Conservation (phyloP, 768 basidiomycete species). For the Coprinopsis strossmayeri region DNA sequence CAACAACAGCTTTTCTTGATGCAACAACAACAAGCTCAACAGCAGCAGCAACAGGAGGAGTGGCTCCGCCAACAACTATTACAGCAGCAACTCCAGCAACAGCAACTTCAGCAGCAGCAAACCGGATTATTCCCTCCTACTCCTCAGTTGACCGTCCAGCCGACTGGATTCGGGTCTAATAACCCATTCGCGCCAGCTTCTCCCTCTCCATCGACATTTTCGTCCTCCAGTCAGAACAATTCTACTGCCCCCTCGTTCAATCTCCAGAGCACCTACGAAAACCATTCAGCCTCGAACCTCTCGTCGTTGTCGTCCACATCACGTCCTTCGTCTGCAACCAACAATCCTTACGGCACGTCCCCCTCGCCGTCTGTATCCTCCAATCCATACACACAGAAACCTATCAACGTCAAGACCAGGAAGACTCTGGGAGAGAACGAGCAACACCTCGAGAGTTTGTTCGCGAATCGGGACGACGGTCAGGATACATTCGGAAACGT, state of each 20-base stretch:
- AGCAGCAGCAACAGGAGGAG: constrained; percentile 50
- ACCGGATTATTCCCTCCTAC: constrained; percentile 42
- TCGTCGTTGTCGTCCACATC: constrained; percentile 31
- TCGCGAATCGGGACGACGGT: constrained; percentile 88
- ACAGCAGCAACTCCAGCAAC: constrained; percentile 41
- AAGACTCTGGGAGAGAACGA: constrained; percentile 51
- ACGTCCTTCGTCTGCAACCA: constrained; percentile 14
- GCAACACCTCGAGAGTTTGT: constrained; percentile 71
- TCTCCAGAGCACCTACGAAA: constrained; percentile 62
- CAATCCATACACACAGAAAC: constrained; percentile 23
- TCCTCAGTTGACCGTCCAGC: constrained; percentile 46
- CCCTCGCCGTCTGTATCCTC: constrained; percentile 19
- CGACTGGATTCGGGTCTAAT: constrained; percentile 86
- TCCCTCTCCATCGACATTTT: constrained; percentile 23
- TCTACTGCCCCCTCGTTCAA: constrained; percentile 51
- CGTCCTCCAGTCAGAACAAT: constrained; percentile 12
- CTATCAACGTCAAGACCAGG: constrained; percentile 34
- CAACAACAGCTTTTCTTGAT: constrained; percentile 69
- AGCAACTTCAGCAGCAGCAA: constrained; percentile 31
- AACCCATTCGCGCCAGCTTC: constrained; percentile 82
- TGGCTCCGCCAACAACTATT: constrained; percentile 39
- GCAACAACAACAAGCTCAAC: constrained; percentile 46
- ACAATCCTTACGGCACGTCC: constrained; percentile 31
- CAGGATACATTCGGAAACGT: constrained; percentile 94
- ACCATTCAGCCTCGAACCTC: constrained; percentile 40